phyloP scores from a whole-genome alignment of 2,329 filamentous ascomycete species.

The Aureobasidium sp. region DNA sequence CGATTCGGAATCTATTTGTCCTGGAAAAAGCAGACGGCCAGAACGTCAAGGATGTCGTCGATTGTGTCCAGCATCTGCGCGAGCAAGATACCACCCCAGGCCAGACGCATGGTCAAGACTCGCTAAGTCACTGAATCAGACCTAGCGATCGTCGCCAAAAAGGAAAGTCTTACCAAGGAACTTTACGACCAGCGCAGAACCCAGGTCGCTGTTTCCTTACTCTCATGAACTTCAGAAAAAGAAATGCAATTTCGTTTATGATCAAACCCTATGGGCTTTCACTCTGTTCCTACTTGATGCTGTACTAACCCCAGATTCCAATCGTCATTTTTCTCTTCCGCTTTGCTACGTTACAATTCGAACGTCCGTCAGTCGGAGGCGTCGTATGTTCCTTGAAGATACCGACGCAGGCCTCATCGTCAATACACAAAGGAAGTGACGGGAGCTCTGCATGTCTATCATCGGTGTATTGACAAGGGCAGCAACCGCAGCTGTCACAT shows the following conservation, averaged over 20 bases:
- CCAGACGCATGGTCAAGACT: neutral
- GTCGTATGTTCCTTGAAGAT: neutral
- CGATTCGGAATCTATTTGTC: neutral
- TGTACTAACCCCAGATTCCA: neutral
- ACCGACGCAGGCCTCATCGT: neutral
- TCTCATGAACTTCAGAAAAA: slow-evolving; percentile 6
- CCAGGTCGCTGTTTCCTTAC: neutral
- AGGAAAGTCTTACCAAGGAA: neutral
- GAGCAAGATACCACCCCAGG: neutral
- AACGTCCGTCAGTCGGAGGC: too few relatives aligned
- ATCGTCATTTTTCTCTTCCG: neutral
- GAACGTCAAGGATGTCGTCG: neutral
- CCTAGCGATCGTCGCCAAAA: neutral
- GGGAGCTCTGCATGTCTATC: too few relatives aligned
- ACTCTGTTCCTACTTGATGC: neutral
- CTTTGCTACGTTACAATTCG: neutral
- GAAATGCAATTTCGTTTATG: slow-evolving; percentile 1
- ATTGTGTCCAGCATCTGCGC: neutral
- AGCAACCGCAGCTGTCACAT: neutral
- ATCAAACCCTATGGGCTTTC: neutral
- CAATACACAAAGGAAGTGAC: neutral
- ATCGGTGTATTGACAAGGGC: too few relatives aligned
- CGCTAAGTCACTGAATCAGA: neutral
- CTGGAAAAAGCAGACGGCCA: neutral
- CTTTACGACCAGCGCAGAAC: neutral